Evolutionary conservation across 192 early-diverging fungal species (phyloP).

Genomic region (Coemansia sp.): DNA sequence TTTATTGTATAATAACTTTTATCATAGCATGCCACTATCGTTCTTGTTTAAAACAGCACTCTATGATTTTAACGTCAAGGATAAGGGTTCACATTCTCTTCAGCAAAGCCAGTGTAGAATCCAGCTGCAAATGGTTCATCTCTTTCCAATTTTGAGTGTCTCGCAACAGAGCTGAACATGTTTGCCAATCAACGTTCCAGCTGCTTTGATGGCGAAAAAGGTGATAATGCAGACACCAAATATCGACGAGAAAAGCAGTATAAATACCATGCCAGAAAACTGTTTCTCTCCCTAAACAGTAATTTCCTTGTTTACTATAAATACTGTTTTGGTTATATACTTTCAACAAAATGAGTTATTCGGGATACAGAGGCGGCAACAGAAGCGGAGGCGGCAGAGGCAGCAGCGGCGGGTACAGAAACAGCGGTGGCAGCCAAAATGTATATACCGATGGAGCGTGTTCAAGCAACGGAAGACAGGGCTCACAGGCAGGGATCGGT

Average conservation of each 20-base stretch:
- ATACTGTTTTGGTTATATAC: neutral
- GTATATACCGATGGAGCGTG: constrained; percentile 60
- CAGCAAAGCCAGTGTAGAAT: too few relatives aligned
- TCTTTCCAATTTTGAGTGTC: too few relatives aligned
- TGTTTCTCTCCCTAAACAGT: neutral
- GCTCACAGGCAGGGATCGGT: constrained; percentile 56
- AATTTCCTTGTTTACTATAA: neutral
- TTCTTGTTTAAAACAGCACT: too few relatives aligned
- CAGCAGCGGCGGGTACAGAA: neutral
- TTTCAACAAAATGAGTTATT: neutral
- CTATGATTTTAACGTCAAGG: too few relatives aligned
- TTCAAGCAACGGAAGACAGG: constrained; percentile 45
- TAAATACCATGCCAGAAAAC: neutral
- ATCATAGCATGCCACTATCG: too few relatives aligned
- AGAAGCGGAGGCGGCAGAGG: neutral
- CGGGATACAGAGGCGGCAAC: neutral
- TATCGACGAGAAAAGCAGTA: neutral
- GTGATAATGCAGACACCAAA: neutral
- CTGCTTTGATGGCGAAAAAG: too few relatives aligned
- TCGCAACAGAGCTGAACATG: too few relatives aligned
- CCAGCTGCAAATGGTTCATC: too few relatives aligned
- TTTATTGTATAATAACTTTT: too few relatives aligned
- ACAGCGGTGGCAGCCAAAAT: neutral
- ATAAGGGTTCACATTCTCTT: too few relatives aligned
- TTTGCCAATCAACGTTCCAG: too few relatives aligned